Conservation (phyloP, 306 rosid genomes). For the Vicia faba region DNA sequence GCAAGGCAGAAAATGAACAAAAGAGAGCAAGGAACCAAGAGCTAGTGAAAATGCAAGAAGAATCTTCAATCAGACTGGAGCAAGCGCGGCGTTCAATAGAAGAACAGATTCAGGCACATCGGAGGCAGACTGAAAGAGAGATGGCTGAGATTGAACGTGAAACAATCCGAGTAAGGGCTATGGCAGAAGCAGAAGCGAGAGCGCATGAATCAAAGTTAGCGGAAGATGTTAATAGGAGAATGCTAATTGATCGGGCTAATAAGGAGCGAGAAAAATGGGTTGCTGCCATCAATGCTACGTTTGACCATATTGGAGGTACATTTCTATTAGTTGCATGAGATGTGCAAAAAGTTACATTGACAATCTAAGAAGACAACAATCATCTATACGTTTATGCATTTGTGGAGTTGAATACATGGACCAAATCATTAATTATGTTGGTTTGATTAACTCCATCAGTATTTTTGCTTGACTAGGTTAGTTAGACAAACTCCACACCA, state of each 20-base stretch:
- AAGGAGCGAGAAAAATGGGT: slow-evolving; percentile 96
- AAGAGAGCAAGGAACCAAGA: slow-evolving; percentile 91
- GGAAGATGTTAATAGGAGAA: slow-evolving; percentile 89
- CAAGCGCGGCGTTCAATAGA: slow-evolving; percentile 91
- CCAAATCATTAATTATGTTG: not conserved
- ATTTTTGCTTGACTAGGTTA: slow-evolving; percentile 3
- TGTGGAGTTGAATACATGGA: not conserved
- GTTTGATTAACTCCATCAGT: slow-evolving; percentile 18
- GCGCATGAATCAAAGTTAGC: slow-evolving; percentile 88
- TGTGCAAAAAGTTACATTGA: slow-evolving; percentile 1
- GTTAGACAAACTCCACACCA: slow-evolving; percentile 5
- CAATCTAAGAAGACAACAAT: slow-evolving; percentile 13
- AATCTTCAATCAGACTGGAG: slow-evolving; percentile 89
- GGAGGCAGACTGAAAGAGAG: slow-evolving; percentile 88
- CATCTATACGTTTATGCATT: not conserved
- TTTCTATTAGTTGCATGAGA: slow-evolving; percentile 8
- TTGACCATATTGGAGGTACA: slow-evolving; percentile 98
- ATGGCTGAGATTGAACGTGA: slow-evolving; percentile 95
- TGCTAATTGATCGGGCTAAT: slow-evolving; percentile 77
- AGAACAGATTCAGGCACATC: slow-evolving; percentile 92
- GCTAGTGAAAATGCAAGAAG: slow-evolving; percentile 91
- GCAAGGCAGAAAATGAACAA: slow-evolving; percentile 83
- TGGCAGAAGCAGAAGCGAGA: slow-evolving; percentile 96
- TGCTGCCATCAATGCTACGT: slow-evolving; percentile 93
- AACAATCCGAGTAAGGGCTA: slow-evolving; percentile 81